phyloP scores from a whole-genome alignment of 2,329 filamentous ascomycete genomes.

The Calonectria fujianensis region DNA sequence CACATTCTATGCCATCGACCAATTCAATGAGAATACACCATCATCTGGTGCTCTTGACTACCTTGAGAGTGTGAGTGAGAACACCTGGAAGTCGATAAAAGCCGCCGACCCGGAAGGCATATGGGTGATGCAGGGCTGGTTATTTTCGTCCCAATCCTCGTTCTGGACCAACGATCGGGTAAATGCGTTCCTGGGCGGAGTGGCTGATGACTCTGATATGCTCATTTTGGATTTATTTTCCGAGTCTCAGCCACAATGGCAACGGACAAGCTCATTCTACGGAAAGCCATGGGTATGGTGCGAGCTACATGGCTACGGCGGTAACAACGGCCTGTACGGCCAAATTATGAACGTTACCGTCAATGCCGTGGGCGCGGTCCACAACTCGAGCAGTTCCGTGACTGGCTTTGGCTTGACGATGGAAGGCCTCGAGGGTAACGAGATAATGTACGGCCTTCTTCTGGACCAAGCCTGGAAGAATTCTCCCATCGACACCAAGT shows the following conservation, averaged over 20 bases:
- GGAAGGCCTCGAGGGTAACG: conserved; percentile 10
- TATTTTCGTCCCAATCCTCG: conserved; percentile 13
- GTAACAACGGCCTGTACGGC: conserved; percentile 3
- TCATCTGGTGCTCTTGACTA: conserved; percentile 3
- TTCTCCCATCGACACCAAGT: neutral
- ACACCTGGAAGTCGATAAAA: conserved; percentile 16
- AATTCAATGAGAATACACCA: conserved; percentile 12
- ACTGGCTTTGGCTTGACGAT: neutral
- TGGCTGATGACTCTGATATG: neutral
- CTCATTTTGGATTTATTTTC: conserved; percentile 14
- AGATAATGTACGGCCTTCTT: conserved; percentile 21
- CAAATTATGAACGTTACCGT: conserved; percentile 18
- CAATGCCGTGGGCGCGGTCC: neutral
- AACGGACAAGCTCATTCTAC: conserved; percentile 7
- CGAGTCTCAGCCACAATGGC: conserved; percentile 8
- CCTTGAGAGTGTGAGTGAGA: conserved; percentile 1
- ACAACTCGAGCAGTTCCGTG: neutral
- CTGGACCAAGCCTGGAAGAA: conserved; percentile 9
- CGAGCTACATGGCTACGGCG: neutral
- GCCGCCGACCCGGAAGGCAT: neutral
- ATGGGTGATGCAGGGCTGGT: conserved; percentile 15
- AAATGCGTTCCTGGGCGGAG: neutral
- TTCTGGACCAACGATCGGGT: conserved; percentile 13
- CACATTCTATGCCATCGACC: conserved; percentile 11
- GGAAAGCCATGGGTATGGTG: conserved; percentile 19